Evolutionary conservation across 805 yeast genomes (phyloP).

Genomic region (Kodamaea fukazawae): DNA sequence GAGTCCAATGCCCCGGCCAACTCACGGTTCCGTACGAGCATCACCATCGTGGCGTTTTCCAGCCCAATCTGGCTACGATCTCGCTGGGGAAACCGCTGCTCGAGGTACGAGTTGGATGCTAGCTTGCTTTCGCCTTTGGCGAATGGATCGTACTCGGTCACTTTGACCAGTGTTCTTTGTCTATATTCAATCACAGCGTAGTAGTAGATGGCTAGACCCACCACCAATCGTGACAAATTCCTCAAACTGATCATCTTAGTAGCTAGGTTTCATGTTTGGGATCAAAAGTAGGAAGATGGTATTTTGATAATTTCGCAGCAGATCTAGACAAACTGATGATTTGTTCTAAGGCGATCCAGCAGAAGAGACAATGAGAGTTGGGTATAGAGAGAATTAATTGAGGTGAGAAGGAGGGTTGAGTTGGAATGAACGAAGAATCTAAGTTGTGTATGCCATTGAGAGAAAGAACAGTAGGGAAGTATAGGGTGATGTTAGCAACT

Average conservation of each 20-base stretch:
- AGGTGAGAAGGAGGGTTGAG: too few species aligned
- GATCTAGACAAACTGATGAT: constrained; percentile 7
- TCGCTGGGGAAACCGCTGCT: constrained; percentile 18
- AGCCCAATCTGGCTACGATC: constrained; percentile 42
- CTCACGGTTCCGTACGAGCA: constrained; percentile 85
- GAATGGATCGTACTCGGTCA: constrained; percentile 13
- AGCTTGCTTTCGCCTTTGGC: constrained; percentile 21
- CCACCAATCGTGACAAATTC: constrained; percentile 7
- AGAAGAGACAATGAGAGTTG: too few species aligned
- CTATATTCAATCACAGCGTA: constrained; percentile 7
- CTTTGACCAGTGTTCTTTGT: constrained; percentile 1
- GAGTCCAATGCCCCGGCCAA: constrained; percentile 61
- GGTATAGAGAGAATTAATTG: too few species aligned
- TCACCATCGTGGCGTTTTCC: constrained; percentile 83
- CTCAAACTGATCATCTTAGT: not conserved
- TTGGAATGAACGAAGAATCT: too few species aligned
- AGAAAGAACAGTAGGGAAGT: too few species aligned
- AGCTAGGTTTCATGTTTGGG: not conserved
- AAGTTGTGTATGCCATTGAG: too few species aligned
- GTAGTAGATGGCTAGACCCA: constrained; percentile 11
- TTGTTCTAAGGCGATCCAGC: too few species aligned
- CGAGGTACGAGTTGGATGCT: constrained; percentile 28
- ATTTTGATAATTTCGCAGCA: constrained; percentile 14
- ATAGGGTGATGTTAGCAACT: too few species aligned
- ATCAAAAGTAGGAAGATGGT: constrained; percentile 5